Evolutionary conservation across 768 basidiomycete species (phyloP), one percentile per base, ranked within the genome.

Genomic region (Suillus brevipes): DNA sequence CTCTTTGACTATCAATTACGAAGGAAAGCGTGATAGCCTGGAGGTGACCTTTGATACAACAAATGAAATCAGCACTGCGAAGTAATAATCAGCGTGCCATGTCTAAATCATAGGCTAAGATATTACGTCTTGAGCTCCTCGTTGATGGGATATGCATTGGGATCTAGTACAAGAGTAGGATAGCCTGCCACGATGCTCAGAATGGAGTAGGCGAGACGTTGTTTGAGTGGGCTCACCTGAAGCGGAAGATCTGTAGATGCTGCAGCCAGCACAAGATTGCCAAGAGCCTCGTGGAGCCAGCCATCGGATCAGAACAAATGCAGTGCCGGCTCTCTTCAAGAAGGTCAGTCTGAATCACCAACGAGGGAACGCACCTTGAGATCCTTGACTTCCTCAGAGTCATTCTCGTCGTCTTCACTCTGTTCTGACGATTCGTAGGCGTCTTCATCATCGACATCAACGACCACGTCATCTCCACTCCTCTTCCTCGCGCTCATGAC

Each of bases 341-440:
- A 28, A 28, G 28, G 28, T 28, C 28, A 28, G 28, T 28, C 13
- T 14, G 13, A 38, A 38, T 42, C 40, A 42, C 40, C 14, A 37
- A 34, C 3, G 63, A 7, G 57, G 64, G 65, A 28, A 68, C 77
- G 59, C 73, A 92, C 92, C 87, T 93, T 94, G 62, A 96, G 82
- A n/a, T 83, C 89, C 70, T 84, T 87, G 47, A 96, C 85, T 70
- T 91, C 88, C 25, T 87, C 86, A 10, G 85, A 82, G 71, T 93
- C 91, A 52, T 85, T 82, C 65, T 86, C 87, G 62, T 89, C 87
- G 25, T 88, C 87, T 58, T 83, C 82, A 57, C 74, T 72, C 45
- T 74, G 77, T 14, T 80, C 68, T 78, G 71, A 75, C 0, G 68
- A 83, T 12, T 85, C 87, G 13, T 80, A 83, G 16, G 77, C 80